phyloP scores from a whole-genome alignment of 345 rosid genomes.

The Lepidium didymum region DNA sequence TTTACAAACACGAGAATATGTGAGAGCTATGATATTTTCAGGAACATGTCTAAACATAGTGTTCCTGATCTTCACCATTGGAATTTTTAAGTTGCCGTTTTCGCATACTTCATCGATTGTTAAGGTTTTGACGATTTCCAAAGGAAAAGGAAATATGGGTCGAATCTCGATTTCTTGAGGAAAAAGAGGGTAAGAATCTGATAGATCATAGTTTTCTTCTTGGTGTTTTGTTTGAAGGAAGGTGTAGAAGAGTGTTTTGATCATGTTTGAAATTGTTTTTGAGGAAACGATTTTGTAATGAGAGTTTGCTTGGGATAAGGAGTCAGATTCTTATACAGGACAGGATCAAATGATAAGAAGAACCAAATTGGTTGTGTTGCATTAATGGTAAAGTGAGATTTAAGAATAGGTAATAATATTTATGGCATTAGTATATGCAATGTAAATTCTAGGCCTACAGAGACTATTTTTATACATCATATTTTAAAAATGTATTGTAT shows the following conservation, averaged over 20 bases:
- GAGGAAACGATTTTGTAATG: too few species aligned
- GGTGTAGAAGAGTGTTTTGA: neutral
- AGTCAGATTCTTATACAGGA: too few species aligned
- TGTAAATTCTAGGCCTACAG: too few species aligned
- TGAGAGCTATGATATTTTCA: neutral
- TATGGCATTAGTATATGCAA: too few species aligned
- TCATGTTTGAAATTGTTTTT: too few species aligned
- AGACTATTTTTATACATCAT: too few species aligned
- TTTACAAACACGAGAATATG: neutral
- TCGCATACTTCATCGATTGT: neutral
- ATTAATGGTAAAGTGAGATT: too few species aligned
- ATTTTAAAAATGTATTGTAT: too few species aligned
- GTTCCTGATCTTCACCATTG: neutral
- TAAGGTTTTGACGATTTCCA: constrained; percentile 2
- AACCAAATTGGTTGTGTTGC: too few species aligned
- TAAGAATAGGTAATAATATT: too few species aligned
- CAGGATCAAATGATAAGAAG: too few species aligned
- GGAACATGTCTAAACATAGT: neutral
- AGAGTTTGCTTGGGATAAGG: too few species aligned
- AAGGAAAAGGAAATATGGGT: neutral
- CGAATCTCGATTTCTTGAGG: constrained; percentile 15
- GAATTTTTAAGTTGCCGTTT: neutral
- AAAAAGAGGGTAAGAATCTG: neutral
- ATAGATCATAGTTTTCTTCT: neutral
- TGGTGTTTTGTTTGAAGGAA: constrained; percentile 12